Evolutionary conservation across 768 basidiomycete genomes (phyloP).

Genomic region (Podaxis pistillaris): DNA sequence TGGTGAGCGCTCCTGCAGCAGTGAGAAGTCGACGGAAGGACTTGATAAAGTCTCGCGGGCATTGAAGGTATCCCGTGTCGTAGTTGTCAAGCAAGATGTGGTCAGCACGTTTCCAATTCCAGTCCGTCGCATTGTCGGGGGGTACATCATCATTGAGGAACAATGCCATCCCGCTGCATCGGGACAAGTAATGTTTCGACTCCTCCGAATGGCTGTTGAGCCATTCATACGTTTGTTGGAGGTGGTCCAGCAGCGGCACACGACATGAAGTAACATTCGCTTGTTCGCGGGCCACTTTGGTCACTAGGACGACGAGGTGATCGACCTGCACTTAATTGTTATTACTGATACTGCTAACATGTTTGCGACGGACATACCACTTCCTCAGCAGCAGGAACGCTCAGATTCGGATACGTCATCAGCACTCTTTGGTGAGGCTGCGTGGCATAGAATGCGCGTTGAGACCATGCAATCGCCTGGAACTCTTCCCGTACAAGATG

Average conservation of each 20-base stretch:
- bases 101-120: conserved; percentile 30
- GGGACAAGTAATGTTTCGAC: not conserved
- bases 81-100: conserved; percentile 37
- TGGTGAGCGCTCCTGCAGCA: conserved; percentile 30
- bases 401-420: conserved; percentile 18
- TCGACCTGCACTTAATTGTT: conserved; percentile 13
- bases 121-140: conserved; percentile 31
- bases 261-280: not conserved
- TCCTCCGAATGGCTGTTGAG: conserved; percentile 16
- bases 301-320: conserved; percentile 18
- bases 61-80: conserved; percentile 26
- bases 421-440: conserved; percentile 17
- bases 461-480: conserved; percentile 26
- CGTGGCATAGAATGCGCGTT: conserved; percentile 17
- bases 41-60: conserved; percentile 33
- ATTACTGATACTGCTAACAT: not conserved
- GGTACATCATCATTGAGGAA: conserved; percentile 50
- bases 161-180: conserved; percentile 21
- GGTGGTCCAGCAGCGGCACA: conserved; percentile 16
- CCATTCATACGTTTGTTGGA: conserved; percentile 25
- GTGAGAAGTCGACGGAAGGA: conserved; percentile 31
- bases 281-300: conserved; percentile 17
- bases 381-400: conserved; percentile 19
- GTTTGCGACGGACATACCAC: conserved; percentile 19
- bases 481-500: conserved; percentile 18